Evolutionary conservation across 1,284 basidiomycete genomes (phyloP).

Genomic region (Gomphus sp.): DNA sequence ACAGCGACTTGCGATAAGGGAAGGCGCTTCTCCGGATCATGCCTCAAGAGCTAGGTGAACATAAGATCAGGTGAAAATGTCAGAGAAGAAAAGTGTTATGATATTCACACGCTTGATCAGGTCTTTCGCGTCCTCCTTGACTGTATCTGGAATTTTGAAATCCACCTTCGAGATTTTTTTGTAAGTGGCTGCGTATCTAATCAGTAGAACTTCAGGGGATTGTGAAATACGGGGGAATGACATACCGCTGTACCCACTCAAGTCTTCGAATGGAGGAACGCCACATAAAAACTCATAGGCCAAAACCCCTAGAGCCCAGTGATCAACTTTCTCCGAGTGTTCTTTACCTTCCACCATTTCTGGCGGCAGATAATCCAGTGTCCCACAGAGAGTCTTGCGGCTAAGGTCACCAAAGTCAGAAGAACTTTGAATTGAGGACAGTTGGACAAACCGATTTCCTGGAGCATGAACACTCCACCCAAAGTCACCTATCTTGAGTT

Average conservation of each 20-base stretch:
- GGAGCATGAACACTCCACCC: conserved; percentile 99
- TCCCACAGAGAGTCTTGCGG: conserved; percentile 56
- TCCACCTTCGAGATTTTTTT: conserved; percentile 27
- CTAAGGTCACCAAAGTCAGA: conserved; percentile 13
- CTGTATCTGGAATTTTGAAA: conserved; percentile 60
- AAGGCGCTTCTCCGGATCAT: conserved; percentile 78
- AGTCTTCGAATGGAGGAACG: conserved; percentile 13
- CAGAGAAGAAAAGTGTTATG: background rate
- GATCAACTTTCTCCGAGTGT: conserved; percentile 77
- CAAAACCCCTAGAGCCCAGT: conserved; percentile 50
- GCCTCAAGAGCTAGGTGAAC: conserved; percentile 65
- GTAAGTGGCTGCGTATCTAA: background rate
- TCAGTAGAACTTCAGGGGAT: background rate
- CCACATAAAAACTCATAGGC: conserved; percentile 94
- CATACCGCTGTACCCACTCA: conserved; percentile 47
- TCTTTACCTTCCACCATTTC: conserved; percentile 74
- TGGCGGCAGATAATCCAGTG: too few species aligned
- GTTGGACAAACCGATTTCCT: conserved; percentile 48
- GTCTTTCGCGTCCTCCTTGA: conserved; percentile 60
- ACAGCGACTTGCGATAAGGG: background rate
- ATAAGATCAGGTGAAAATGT: background rate
- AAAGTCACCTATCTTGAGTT: conserved; percentile 33
- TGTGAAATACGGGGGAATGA: background rate
- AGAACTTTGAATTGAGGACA: background rate
- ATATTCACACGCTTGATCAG: conserved; percentile 48